Percentiles rank a stretch among this genome's conserved stretches.
These are phyloP conservation scores for Cyberlindnera saturnus DNA, from an alignment of 805 yeast species.

Conservation along the genomic window DNA sequence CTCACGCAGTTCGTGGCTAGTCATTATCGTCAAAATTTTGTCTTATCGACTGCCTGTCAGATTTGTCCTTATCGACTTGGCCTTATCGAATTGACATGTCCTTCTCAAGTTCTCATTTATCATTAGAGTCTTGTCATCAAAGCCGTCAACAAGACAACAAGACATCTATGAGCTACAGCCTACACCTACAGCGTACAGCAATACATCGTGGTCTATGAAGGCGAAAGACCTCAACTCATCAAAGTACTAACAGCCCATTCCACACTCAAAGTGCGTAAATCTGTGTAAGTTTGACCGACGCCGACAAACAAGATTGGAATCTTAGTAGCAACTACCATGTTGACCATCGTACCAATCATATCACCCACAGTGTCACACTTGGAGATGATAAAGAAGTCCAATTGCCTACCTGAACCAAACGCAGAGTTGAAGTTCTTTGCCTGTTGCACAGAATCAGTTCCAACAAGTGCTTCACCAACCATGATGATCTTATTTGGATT, in stretches of 20 bases:
- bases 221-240: conserved; percentile 40
- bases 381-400: conserved; percentile 88
- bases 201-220: too few relatives aligned
- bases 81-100: too few relatives aligned
- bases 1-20: too few relatives aligned
- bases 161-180: too few relatives aligned
- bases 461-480: conserved; percentile 98
- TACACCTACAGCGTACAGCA: too few relatives aligned
- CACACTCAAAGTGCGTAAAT: conserved; percentile 81
- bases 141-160: too few relatives aligned
- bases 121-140: too few relatives aligned
- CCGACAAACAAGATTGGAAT: conserved; percentile 95
- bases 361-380: conserved; percentile 98
- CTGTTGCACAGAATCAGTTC: conserved; percentile 94
- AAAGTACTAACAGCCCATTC: conserved; percentile 87
- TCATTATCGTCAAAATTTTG: too few relatives aligned
- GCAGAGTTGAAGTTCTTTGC: conserved; percentile 91
- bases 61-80: too few relatives aligned
- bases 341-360: conserved; percentile 92
- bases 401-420: conserved; percentile 72
- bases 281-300: conserved; percentile 95
- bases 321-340: conserved; percentile 94
- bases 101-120: too few relatives aligned
- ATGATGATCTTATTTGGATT: conserved; percentile 93
- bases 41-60: too few relatives aligned